A percentile compares a stretch with the other conserved stretches of the same genome.
These are phyloP conservation scores for Aspergillus caelatus DNA, from an alignment of 2,329 filamentous ascomycete genomes.

Conservation along the genomic window DNA sequence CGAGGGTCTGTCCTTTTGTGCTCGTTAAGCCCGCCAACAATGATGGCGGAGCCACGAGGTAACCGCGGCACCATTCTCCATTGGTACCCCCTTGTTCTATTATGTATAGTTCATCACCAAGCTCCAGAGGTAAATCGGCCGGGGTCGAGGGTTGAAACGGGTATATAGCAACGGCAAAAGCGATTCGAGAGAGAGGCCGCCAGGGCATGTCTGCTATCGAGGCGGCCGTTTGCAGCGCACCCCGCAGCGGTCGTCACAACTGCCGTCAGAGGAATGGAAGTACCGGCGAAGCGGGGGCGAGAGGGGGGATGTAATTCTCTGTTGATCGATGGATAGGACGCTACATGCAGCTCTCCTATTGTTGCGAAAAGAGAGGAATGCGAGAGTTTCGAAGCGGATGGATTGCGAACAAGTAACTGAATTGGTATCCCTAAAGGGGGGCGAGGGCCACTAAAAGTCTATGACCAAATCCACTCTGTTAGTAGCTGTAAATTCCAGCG, in stretches of 20 bases:
- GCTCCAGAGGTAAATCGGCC: slow-evolving; percentile 91
- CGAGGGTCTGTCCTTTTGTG: slow-evolving; percentile 87
- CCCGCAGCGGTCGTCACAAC: slow-evolving; percentile 27
- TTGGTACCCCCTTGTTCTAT: slow-evolving; percentile 89
- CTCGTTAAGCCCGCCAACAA: slow-evolving; percentile 89
- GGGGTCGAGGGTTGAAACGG: slow-evolving; percentile 86
- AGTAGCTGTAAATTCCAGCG: slow-evolving; percentile 7
- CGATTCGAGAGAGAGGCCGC: slow-evolving; percentile 94
- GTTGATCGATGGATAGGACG: slow-evolving; percentile 24
- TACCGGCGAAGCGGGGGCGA: slow-evolving; percentile 21
- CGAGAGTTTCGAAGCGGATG: slow-evolving; percentile 17
- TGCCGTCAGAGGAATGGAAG: slow-evolving; percentile 28
- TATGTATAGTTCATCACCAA: slow-evolving; percentile 97
- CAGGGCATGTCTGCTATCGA: slow-evolving; percentile 73
- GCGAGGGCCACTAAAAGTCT: slow-evolving; percentile 15
- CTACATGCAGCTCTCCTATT: slow-evolving; percentile 30
- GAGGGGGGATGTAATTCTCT: slow-evolving; percentile 28
- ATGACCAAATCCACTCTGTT: slow-evolving; percentile 11
- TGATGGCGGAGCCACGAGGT: slow-evolving; percentile 91
- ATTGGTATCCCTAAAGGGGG: slow-evolving; percentile 13
- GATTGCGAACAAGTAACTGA: slow-evolving; percentile 8
- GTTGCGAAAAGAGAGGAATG: slow-evolving; percentile 26
- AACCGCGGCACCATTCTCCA: slow-evolving; percentile 91
- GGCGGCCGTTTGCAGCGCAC: slow-evolving; percentile 20
- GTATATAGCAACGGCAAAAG: slow-evolving; percentile 94